Conservation (phyloP, 2,329 filamentous ascomycete genomes). For the Aspergillus hiratsukae region DNA sequence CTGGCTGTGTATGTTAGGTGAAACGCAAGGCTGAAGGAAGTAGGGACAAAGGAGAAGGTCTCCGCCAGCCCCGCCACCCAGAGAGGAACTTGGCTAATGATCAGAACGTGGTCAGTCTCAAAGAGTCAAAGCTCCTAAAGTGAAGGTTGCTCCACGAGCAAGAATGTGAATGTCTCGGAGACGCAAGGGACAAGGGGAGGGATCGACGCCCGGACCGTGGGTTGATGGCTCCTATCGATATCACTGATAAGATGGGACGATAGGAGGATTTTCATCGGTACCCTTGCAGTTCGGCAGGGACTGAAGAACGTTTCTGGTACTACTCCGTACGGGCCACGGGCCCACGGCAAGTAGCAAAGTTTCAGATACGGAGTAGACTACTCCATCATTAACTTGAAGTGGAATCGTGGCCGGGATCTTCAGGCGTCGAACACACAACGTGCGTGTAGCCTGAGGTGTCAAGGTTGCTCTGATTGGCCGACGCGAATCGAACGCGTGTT, state of each 20-base stretch:
- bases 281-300: background rate
- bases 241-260: background rate
- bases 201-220: background rate
- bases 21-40: background rate
- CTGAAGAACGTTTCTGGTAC: background rate
- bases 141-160: background rate
- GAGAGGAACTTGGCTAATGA: background rate
- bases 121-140: background rate
- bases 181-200: background rate
- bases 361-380: background rate
- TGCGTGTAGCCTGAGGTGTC: background rate
- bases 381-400: background rate
- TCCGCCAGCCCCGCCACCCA: background rate
- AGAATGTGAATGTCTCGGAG: background rate
- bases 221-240: background rate
- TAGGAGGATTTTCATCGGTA: background rate
- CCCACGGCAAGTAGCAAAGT: background rate
- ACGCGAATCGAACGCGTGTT: constrained; percentile 4
- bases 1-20: background rate
- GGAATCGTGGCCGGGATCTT: background rate
- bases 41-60: background rate
- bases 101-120: background rate
- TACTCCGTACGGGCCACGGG: no score
- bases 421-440: background rate
- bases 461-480: constrained; percentile 24